Evolutionary conservation across 2,329 filamentous ascomycete species (phyloP).

Genomic region (Talaromyces sp.): DNA sequence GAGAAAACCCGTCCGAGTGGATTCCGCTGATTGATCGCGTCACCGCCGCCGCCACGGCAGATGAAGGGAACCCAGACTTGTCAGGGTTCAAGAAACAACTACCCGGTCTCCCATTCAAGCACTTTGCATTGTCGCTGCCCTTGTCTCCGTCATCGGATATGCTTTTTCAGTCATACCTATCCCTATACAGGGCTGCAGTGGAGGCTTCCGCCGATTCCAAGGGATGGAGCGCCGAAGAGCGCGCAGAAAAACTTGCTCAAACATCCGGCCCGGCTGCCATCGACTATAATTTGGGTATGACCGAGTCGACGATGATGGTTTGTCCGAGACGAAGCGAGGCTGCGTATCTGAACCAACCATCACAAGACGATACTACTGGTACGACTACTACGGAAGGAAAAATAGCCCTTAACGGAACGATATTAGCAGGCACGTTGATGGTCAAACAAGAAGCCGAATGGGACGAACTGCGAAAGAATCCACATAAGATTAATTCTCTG

Average conservation of each 20-base stretch:
- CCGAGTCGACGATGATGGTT: slow-evolving; percentile 48
- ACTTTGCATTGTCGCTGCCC: slow-evolving; percentile 41
- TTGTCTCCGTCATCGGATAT: slow-evolving; percentile 31
- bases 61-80: too few relatives aligned
- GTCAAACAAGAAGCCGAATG: slow-evolving; percentile 52
- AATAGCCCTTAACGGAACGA: slow-evolving; percentile 52
- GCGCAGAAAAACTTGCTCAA: neutral
- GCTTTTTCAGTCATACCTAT: slow-evolving; percentile 33
- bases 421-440: slow-evolving; percentile 54
- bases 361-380: neutral
- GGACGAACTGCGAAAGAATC: slow-evolving; percentile 40
- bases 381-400: slow-evolving; percentile 25
- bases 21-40: slow-evolving; percentile 41
- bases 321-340: slow-evolving; percentile 45
- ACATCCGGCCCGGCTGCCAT: slow-evolving; percentile 38
- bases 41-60: slow-evolving; percentile 13
- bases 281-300: slow-evolving; percentile 56
- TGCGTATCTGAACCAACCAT: slow-evolving; percentile 24
- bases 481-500: slow-evolving; percentile 37
- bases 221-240: neutral
- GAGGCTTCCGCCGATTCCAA: slow-evolving; percentile 9
- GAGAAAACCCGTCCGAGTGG: slow-evolving; percentile 32
- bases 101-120: slow-evolving; percentile 42
- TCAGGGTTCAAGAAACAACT: slow-evolving; percentile 21
- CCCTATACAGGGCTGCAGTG: slow-evolving; percentile 37